These are phyloP conservation scores for Fusarium sp. DNA, from an alignment of 2,329 filamentous ascomycete genomes.

Conservation along the genomic window DNA sequence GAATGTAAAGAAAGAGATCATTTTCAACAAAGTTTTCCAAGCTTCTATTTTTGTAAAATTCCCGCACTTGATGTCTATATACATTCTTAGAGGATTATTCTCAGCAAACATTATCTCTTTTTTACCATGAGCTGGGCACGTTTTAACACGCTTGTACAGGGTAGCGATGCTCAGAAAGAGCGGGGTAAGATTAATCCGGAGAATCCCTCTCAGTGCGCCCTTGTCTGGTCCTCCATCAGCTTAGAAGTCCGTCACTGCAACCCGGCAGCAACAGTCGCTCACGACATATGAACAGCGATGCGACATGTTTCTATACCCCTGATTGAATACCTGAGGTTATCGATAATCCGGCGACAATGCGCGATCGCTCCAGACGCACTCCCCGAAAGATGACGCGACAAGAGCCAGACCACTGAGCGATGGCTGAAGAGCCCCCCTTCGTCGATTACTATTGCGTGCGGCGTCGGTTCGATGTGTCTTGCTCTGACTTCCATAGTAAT, in stretches of 20 bases:
- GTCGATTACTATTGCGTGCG: fast-evolving
- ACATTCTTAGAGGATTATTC: fast-evolving
- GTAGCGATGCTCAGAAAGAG: neutral
- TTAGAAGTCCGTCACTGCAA: fast-evolving
- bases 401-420: neutral
- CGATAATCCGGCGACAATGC: fast-evolving
- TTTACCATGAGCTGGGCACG: too few relatives aligned
- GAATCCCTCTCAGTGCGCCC: neutral
- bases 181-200: neutral
- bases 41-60: too few relatives aligned
- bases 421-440: fast-evolving
- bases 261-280: neutral
- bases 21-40: neutral
- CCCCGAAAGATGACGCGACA: fast-evolving
- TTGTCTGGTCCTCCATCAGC: fast-evolving
- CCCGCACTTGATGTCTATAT: neutral
- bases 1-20: too few relatives aligned
- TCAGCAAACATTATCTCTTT: fast-evolving
- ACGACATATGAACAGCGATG: neutral
- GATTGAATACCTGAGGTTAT: fast-evolving
- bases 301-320: fast-evolving
- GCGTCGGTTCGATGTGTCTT: fast-evolving
- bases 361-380: too few relatives aligned
- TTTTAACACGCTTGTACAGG: neutral
- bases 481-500: neutral